Percentiles rank a stretch among this genome's conserved stretches.
Conservation (phyloP, 129 eudicot species). For the Smallanthus sonchifolius region DNA sequence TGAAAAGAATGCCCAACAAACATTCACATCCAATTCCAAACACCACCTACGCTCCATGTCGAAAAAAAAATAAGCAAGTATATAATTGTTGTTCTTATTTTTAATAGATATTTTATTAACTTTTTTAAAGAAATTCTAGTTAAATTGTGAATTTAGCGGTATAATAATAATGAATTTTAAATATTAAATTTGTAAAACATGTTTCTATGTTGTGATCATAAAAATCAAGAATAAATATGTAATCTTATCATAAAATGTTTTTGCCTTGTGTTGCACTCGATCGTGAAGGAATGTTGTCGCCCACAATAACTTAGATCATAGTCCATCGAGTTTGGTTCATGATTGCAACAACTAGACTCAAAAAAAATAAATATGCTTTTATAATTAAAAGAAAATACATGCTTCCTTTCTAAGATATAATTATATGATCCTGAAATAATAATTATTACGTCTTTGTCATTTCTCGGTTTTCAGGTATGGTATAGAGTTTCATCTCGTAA, state of each 20-base stretch:
- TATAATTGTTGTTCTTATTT: background rate
- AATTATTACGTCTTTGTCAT: background rate
- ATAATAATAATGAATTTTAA: background rate
- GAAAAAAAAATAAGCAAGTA: background rate
- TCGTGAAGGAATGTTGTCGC: background rate
- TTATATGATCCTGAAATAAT: background rate
- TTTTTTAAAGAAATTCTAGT: background rate
- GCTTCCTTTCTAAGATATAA: background rate
- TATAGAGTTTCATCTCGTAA: background rate
- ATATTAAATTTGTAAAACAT: too few species aligned
- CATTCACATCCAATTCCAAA: too few species aligned
- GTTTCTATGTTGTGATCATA: background rate
- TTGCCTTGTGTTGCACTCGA: slow-evolving; percentile 15
- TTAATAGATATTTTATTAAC: background rate
- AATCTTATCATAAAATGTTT: background rate
- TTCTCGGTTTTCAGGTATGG: background rate
- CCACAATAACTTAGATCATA: slow-evolving; percentile 13
- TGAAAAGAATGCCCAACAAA: too few species aligned
- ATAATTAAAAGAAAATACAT: background rate
- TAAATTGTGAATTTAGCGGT: background rate
- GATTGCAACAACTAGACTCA: background rate
- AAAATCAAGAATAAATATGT: background rate
- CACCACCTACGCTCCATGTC: too few species aligned
- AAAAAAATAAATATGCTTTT: background rate
- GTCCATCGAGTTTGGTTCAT: slow-evolving; percentile 6